A percentile compares a stretch with the other conserved stretches of the same genome.
Evolutionary conservation across 108 stramenopile genomes (phyloP).

Genomic region (Mediolabrus comicus): DNA sequence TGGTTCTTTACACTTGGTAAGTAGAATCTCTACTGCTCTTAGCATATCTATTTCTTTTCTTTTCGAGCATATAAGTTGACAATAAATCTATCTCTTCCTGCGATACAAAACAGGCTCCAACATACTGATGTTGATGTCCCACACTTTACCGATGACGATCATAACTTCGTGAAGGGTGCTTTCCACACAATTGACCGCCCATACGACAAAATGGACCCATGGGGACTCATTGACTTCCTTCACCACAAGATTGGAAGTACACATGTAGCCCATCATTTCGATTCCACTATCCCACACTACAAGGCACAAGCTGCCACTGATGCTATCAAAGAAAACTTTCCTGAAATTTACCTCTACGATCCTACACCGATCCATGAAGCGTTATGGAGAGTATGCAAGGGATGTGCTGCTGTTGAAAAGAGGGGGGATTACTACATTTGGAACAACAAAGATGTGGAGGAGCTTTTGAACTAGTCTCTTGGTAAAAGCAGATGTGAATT

Average conservation of each 20-base stretch:
- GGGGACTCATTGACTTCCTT: constrained; percentile 88
- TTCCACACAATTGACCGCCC: constrained; percentile 97
- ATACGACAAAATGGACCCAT: constrained; percentile 88
- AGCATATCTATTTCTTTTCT: not conserved
- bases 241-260: constrained; percentile 97
- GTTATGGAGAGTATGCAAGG: constrained; percentile 82
- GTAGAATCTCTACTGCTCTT: not conserved
- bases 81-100: not conserved
- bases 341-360: constrained; percentile 82
- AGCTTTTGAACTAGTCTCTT: constrained; percentile 30
- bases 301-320: constrained; percentile 87
- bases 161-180: constrained; percentile 95
- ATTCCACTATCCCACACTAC: constrained; percentile 88
- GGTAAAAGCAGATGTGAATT: not conserved
- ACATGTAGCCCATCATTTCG: constrained; percentile 97
- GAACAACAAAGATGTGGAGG: constrained; percentile 73
- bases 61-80: not conserved
- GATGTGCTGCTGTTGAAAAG: constrained; percentile 78
- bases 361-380: constrained; percentile 87
- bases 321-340: constrained; percentile 84
- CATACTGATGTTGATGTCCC: constrained; percentile 97
- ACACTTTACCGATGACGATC: constrained; percentile 89
- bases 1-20: constrained; percentile 97
- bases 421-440: constrained; percentile 74
- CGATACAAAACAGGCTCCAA: constrained; percentile 68